These are phyloP conservation scores for Parachlorella kessleri DNA, from an alignment of 139 green algal species.

Conservation along the genomic window DNA sequence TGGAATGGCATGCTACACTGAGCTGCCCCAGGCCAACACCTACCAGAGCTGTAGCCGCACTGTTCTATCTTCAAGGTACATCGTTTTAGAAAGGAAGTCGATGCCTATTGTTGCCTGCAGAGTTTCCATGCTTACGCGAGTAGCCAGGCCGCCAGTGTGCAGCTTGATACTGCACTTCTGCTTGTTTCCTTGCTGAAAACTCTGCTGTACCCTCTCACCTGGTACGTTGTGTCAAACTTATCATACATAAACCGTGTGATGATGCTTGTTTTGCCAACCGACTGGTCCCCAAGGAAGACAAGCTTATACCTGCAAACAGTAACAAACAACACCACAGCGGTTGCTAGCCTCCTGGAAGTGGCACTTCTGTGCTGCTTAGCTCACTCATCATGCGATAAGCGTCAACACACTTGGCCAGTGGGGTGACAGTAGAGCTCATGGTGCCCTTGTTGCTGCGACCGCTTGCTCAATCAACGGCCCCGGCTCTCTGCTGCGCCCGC, in stretches of 20 bases:
- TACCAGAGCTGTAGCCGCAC: slow-evolving; percentile 98
- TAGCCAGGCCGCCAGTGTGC: too few species aligned
- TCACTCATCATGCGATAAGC: too few species aligned
- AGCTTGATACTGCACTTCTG: neutral
- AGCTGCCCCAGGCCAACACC: too few species aligned
- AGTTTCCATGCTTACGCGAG: too few species aligned
- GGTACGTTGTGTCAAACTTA: slow-evolving; percentile 99
- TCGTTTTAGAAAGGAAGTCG: slow-evolving; percentile 99
- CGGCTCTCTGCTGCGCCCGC: too few species aligned
- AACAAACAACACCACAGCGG: too few species aligned
- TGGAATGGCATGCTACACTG: too few species aligned
- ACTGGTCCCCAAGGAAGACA: slow-evolving; percentile 94
- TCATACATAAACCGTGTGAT: slow-evolving; percentile 99
- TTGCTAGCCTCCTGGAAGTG: too few species aligned
- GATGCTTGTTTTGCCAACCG: slow-evolving; percentile 96
- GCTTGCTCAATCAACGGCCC: too few species aligned
- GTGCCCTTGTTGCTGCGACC: too few species aligned
- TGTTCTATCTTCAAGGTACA: slow-evolving; percentile 99
- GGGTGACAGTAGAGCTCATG: neutral
- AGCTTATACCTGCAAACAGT: slow-evolving; percentile 99
- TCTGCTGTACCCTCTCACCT: slow-evolving; percentile 65
- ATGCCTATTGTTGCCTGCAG: slow-evolving; percentile 98
- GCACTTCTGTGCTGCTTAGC: too few species aligned
- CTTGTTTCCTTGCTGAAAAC: neutral
- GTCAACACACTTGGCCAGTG: neutral